These are phyloP conservation scores for Euphorbia corollata DNA, from an alignment of 441 rosid genomes.

Conservation along the genomic window DNA sequence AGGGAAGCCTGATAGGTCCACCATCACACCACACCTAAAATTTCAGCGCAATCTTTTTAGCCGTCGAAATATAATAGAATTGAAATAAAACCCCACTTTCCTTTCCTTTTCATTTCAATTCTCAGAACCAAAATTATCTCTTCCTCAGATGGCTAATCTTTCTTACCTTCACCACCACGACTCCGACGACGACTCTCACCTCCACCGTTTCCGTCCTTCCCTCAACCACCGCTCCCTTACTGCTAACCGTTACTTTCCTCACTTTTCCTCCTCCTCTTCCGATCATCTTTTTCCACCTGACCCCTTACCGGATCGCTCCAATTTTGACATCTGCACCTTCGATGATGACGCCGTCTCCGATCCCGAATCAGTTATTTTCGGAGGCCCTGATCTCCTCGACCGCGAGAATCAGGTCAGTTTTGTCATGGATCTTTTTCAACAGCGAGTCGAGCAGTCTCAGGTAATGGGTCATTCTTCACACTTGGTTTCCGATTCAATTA, in stretches of 20 bases:
- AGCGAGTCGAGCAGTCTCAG: constrained; percentile 67
- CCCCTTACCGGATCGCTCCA: constrained; percentile 4
- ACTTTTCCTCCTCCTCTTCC: constrained; percentile 6
- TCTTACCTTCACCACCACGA: constrained; percentile 21
- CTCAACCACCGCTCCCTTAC: constrained; percentile 3
- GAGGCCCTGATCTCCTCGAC: constrained; percentile 33
- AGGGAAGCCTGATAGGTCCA: too few species aligned
- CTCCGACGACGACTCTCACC: constrained; percentile 15
- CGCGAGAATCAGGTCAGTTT: constrained; percentile 54
- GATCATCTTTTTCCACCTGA: neutral
- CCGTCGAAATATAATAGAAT: neutral
- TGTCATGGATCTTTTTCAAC: constrained; percentile 74
- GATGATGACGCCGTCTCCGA: constrained; percentile 29
- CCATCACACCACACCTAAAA: neutral
- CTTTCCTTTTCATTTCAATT: neutral
- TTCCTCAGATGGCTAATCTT: constrained; percentile 25
- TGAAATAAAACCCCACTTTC: neutral
- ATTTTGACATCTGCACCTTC: constrained; percentile 2
- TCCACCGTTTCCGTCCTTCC: constrained; percentile 11
- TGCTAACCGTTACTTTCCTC: constrained; percentile 14
- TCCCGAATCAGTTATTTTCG: constrained; percentile 31
- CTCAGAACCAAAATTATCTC: neutral
- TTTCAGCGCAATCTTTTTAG: neutral
- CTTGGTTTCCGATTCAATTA: constrained; percentile 30
- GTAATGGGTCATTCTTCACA: constrained; percentile 22